A percentile compares a stretch with the other conserved stretches of the same genome.
Conservation (phyloP, 805 yeast species). For the Myxozyma vanderwaltii region DNA sequence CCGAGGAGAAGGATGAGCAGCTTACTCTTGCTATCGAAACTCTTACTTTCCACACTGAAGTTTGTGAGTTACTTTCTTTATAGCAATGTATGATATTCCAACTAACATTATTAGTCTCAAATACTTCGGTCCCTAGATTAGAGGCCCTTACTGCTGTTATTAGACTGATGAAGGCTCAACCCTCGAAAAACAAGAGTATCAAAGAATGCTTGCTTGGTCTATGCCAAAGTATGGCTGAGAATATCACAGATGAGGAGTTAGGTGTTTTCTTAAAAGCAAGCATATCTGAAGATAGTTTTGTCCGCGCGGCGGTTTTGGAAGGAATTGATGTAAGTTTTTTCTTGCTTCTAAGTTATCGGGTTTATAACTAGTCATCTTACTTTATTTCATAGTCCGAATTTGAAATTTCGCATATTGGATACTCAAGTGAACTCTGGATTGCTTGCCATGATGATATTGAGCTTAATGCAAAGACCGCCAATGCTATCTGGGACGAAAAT, state of each 20-base stretch:
- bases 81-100: too few relatives aligned
- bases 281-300: slow-evolving; percentile 66
- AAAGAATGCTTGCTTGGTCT: slow-evolving; percentile 80
- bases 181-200: slow-evolving; percentile 76
- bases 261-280: slow-evolving; percentile 57
- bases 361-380: too few relatives aligned
- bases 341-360: too few relatives aligned
- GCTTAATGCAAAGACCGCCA: slow-evolving; percentile 63
- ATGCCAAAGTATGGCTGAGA: slow-evolving; percentile 72
- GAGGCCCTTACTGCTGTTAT: slow-evolving; percentile 64
- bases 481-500: slow-evolving; percentile 84
- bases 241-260: slow-evolving; percentile 60
- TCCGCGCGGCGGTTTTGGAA: slow-evolving; percentile 78
- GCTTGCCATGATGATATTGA: slow-evolving; percentile 73
- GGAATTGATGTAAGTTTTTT: slow-evolving; percentile 38
- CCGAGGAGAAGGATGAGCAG: slow-evolving; percentile 91
- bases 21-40: slow-evolving; percentile 53
- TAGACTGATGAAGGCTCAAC: slow-evolving; percentile 61
- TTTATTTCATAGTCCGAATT: slow-evolving; percentile 56
- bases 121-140: slow-evolving; percentile 67
- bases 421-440: slow-evolving; percentile 74
- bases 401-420: slow-evolving; percentile 49
- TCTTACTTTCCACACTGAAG: slow-evolving; percentile 51
- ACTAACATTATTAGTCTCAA: slow-evolving; percentile 48
- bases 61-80: slow-evolving; percentile 45